phyloP scores from a whole-genome alignment of 306 rosid species.

The Hippophae rhamnoides region DNA sequence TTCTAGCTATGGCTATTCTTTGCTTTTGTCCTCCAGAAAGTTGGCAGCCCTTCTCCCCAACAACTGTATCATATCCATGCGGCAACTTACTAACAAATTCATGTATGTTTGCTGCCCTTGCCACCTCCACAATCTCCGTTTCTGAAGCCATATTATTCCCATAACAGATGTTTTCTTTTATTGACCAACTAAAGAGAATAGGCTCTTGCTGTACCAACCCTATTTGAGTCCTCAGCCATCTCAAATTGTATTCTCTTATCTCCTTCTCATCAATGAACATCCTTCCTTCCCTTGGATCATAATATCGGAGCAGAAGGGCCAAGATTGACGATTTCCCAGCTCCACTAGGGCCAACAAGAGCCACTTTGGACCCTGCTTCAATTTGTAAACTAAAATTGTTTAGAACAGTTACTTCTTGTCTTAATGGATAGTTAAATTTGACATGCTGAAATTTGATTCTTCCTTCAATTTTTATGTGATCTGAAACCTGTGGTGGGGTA shows the following conservation, averaged over 20 bases:
- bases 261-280: constrained; percentile 60
- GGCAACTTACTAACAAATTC: constrained; percentile 68
- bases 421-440: constrained; percentile 55
- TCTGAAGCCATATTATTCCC: constrained; percentile 56
- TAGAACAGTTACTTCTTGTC: constrained; percentile 56
- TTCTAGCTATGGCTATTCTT: constrained; percentile 82
- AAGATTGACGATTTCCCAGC: constrained; percentile 76
- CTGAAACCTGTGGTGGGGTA: constrained; percentile 36
- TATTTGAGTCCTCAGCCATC: constrained; percentile 66
- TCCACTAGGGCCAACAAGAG: constrained; percentile 79
- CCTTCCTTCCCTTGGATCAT: constrained; percentile 55
- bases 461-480: constrained; percentile 43
- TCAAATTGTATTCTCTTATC: constrained; percentile 54
- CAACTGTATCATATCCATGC: constrained; percentile 60
- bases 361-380: constrained; percentile 59
- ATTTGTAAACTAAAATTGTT: constrained; percentile 59
- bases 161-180: constrained; percentile 65
- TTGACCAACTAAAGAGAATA: constrained; percentile 64
- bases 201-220: constrained; percentile 92
- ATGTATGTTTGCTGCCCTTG: constrained; percentile 66
- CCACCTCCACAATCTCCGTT: constrained; percentile 55
- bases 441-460: constrained; percentile 48
- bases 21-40: constrained; percentile 94
- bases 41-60: constrained; percentile 81
- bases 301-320: constrained; percentile 68